Evolutionary conservation across 306 rosid species (phyloP).

Genomic region (Lagenaria siceraria): DNA sequence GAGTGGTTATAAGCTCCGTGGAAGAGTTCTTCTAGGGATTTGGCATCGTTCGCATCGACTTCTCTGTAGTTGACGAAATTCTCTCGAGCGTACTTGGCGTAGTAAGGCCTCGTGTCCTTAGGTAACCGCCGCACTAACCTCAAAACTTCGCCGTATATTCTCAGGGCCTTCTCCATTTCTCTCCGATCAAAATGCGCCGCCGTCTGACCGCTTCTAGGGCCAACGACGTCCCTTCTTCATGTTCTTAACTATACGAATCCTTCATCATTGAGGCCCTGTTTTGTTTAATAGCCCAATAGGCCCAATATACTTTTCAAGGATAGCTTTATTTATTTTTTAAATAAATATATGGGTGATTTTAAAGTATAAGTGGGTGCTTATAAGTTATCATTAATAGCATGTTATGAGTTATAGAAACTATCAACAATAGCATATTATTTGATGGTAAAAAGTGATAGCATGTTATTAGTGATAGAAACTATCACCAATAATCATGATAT

Average conservation of each 20-base stretch:
- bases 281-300: background rate
- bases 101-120: constrained; percentile 38
- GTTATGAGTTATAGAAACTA: too few species aligned
- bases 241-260: background rate
- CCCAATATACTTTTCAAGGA: background rate
- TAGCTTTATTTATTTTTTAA: too few species aligned
- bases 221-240: background rate
- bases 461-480: too few species aligned
- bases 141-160: constrained; percentile 61
- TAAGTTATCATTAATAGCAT: too few species aligned
- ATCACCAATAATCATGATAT: too few species aligned
- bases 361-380: too few species aligned
- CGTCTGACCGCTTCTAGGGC: background rate
- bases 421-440: too few species aligned
- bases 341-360: too few species aligned
- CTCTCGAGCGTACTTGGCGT: constrained; percentile 58
- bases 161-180: constrained; percentile 53
- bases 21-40: constrained; percentile 32
- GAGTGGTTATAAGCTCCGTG: constrained; percentile 52
- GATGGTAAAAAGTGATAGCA: too few species aligned
- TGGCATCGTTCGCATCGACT: constrained; percentile 23
- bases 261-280: background rate
- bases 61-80: constrained; percentile 53
- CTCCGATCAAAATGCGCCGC: background rate
- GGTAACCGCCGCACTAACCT: constrained; percentile 47